These are phyloP conservation scores for Conoideocrella luteorostrata DNA, from an alignment of 2,329 filamentous ascomycete genomes.

Conservation along the genomic window DNA sequence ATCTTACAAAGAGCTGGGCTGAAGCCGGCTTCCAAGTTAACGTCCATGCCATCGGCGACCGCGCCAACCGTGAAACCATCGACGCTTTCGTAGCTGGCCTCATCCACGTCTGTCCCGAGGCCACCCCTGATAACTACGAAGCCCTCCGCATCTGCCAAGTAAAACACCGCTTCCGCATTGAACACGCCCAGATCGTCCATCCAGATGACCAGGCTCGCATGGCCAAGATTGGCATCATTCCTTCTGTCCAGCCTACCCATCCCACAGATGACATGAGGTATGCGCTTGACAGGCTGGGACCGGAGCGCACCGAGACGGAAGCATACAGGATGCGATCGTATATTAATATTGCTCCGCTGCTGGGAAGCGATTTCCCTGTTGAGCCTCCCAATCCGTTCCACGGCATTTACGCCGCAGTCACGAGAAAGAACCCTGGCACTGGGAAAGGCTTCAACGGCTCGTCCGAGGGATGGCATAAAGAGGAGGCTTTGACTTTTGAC, in stretches of 20 bases:
- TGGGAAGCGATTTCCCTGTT: constrained; percentile 67
- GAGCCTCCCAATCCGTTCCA: constrained; percentile 62
- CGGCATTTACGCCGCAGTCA: constrained; percentile 62
- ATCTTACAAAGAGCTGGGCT: constrained; percentile 52
- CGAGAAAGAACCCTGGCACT: constrained; percentile 52
- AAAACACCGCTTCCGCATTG: constrained; percentile 57
- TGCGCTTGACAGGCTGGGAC: constrained; percentile 53
- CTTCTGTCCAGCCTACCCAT: constrained; percentile 66
- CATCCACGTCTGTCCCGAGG: constrained; percentile 41
- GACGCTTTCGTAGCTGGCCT: constrained; percentile 56
- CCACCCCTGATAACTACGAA: constrained; percentile 15
- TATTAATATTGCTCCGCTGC: constrained; percentile 44
- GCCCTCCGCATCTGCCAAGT: constrained; percentile 44
- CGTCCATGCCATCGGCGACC: constrained; percentile 67
- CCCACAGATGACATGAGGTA: constrained; percentile 67
- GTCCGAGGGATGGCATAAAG: constrained; percentile 48
- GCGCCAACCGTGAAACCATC: constrained; percentile 58
- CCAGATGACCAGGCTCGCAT: constrained; percentile 57
- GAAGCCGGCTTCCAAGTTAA: constrained; percentile 59
- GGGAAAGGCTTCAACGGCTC: constrained; percentile 42
- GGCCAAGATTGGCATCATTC: constrained; percentile 52
- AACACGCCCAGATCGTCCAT: constrained; percentile 66
- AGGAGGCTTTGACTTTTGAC: constrained; percentile 52
- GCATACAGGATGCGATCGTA: constrained; percentile 63
- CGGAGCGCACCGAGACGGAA: constrained; percentile 43